A percentile compares a stretch with the other conserved stretches of the same genome.
phyloP scores from a whole-genome alignment of 164 flowering plant species.

The Vitis riparia region DNA sequence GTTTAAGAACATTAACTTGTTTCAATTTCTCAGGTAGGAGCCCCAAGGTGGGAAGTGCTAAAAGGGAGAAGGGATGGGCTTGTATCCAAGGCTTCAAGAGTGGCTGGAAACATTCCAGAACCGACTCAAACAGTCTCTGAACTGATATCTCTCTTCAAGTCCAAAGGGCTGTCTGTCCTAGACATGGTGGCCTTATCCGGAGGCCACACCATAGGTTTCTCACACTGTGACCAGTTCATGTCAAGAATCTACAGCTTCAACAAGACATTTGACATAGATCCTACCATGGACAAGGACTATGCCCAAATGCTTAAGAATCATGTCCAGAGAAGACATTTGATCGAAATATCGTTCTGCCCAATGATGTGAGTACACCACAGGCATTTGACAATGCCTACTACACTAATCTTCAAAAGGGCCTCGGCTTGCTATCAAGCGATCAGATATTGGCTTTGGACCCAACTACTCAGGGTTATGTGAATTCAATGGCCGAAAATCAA shows the following conservation, averaged over 20 bases:
- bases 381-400: conserved; percentile 3
- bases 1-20: background rate
- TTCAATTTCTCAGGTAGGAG: background rate
- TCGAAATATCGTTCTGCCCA: background rate
- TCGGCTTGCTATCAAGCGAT: conserved; percentile 2
- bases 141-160: conserved; percentile 1
- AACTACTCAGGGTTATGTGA: background rate
- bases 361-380: background rate
- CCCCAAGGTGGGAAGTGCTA: conserved; percentile 4
- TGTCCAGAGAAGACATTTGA: background rate
- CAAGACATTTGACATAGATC: background rate
- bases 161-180: background rate
- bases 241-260: background rate
- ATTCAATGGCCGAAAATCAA: background rate
- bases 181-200: conserved; percentile 9
- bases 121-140: background rate
- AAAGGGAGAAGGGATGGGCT: conserved; percentile 4
- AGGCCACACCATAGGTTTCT: conserved; percentile 9
- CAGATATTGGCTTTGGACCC: background rate
- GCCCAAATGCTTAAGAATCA: background rate
- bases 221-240: background rate
- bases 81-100: background rate
- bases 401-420: background rate
- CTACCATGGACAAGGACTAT: background rate
- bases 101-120: background rate